Evolutionary conservation across 2,329 filamentous ascomycete genomes (phyloP).

Genomic region (Fusarium praegraminearum): DNA sequence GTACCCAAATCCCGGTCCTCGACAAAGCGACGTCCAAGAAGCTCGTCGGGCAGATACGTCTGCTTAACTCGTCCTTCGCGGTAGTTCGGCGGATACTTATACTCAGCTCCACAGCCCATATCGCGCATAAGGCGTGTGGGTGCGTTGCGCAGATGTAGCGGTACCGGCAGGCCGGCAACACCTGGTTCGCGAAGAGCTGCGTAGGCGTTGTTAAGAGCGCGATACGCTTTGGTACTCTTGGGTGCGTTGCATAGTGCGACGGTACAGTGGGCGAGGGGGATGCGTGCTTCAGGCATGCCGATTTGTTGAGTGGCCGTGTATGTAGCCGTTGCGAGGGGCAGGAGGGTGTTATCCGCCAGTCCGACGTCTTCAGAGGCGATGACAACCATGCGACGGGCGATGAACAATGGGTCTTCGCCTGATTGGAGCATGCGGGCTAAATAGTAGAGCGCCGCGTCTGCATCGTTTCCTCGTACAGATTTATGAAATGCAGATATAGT

Average conservation of each 20-base stretch:
- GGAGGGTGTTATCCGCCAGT: constrained; percentile 84
- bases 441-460: constrained; percentile 93
- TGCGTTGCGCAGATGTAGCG: constrained; percentile 89
- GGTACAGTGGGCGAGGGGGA: constrained; percentile 88
- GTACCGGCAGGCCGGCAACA: constrained; percentile 83
- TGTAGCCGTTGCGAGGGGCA: constrained; percentile 85
- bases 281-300: constrained; percentile 93
- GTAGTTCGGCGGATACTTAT: constrained; percentile 97
- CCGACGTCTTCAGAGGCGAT: constrained; percentile 96
- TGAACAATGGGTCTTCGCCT: constrained; percentile 92
- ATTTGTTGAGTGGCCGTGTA: constrained; percentile 93
- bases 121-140: constrained; percentile 95
- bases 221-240: constrained; percentile 89
- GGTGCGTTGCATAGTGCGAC: constrained; percentile 83
- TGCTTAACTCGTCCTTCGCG: constrained; percentile 83
- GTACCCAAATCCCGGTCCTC: constrained; percentile 84
- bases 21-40: constrained; percentile 79
- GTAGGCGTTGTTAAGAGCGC: constrained; percentile 83
- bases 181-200: constrained; percentile 85
- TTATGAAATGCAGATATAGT: constrained; percentile 98
- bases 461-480: constrained; percentile 85
- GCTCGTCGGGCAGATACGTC: constrained; percentile 86
- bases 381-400: constrained; percentile 92
- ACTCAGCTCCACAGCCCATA: constrained; percentile 87
- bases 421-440: constrained; percentile 95